Base-by-base conservation (phyloP, 1,284 basidiomycete genomes). In the Phylloporus sp. region DNA sequence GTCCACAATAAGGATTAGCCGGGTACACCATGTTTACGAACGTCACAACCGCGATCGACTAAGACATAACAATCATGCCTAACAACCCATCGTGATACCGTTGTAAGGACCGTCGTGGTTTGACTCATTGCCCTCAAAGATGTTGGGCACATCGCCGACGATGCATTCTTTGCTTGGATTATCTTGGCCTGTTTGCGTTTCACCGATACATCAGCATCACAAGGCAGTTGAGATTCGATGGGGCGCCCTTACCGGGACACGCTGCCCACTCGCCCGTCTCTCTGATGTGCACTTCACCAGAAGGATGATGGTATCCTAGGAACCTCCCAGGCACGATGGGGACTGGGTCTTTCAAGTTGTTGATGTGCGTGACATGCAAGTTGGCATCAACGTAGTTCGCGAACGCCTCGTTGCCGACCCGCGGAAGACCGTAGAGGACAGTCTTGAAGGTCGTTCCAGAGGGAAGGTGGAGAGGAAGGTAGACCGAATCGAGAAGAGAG, bases 41-140 rank as follows among this genome's bases (percentile, higher is more conserved):
- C n/a, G n/a, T n/a, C n/a, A n/a, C n/a, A n/a, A n/a, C n/a, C n/a
- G n/a, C n/a, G n/a, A n/a, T 7, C 32, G 15, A 26, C 20, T 32
- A 44, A 24, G 20, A 17, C 18, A 55, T 31, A 31, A 31, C 20
- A 11, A 44, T 59, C 42, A 60, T 31, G 20, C n/a, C 12, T 18
- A n/a, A 10, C 72, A 73, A 0, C 79, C 79, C 79, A 90, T 87
- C 29, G 56, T 64, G 44, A 90, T 75, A 17, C 83, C 83, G 62
- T 86, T 81, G 69, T 88, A 90, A 11, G 87, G 87, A 3, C 86
- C 86, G 62, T 78, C 73, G 66, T 91, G 90, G 64, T 90, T 77
- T 7, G 63, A 44, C 54, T 70, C 34, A 42, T 80, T 66, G 1
- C 83, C 78, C 0, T 77, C 77, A 22, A 84, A 79, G 61, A 90